These are phyloP conservation scores for Stereocaulon alpinum DNA, from an alignment of 495 filamentous ascomycete species.

Conservation along the genomic window DNA sequence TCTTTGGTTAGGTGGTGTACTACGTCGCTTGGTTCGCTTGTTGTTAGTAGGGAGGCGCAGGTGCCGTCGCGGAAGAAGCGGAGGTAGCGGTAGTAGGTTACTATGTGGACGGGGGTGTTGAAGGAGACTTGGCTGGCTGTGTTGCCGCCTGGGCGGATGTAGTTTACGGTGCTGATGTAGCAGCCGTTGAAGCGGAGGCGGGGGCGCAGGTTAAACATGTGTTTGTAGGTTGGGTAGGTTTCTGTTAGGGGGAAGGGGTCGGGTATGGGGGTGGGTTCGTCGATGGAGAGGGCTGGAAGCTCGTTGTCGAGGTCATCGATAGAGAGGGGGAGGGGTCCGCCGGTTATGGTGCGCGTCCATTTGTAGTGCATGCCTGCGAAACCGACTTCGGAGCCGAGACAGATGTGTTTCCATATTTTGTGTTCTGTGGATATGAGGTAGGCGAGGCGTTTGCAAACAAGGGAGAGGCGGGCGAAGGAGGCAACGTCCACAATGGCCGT, in stretches of 20 bases:
- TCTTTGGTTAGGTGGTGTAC: conserved; percentile 59
- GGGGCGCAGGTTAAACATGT: conserved; percentile 71
- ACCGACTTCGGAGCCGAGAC: conserved; percentile 58
- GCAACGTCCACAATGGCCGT: conserved; percentile 69
- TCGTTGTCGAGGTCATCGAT: conserved; percentile 25
- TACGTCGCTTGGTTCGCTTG: conserved; percentile 71
- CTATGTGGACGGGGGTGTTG: conserved; percentile 84
- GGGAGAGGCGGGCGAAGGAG: conserved; percentile 63
- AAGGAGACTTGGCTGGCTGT: conserved; percentile 48
- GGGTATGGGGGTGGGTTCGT: background rate
- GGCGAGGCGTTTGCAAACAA: conserved; percentile 79
- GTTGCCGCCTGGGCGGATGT: conserved; percentile 68
- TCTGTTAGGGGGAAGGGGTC: conserved; percentile 9
- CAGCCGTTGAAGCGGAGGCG: conserved; percentile 86
- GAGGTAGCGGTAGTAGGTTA: conserved; percentile 95
- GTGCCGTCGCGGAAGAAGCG: conserved; percentile 89
- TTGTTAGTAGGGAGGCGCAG: conserved; percentile 65
- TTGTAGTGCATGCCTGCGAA: conserved; percentile 79
- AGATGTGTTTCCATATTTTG: conserved; percentile 76
- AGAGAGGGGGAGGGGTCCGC: conserved; percentile 42
- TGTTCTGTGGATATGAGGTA: conserved; percentile 79
- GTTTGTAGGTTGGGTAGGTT: conserved; percentile 34
- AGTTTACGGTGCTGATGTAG: conserved; percentile 96
- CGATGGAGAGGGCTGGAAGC: background rate
- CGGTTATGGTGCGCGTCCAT: conserved; percentile 54